Evolutionary conservation across 169 alveolate species (phyloP).

Genomic region (Cytauxzoon felis): DNA sequence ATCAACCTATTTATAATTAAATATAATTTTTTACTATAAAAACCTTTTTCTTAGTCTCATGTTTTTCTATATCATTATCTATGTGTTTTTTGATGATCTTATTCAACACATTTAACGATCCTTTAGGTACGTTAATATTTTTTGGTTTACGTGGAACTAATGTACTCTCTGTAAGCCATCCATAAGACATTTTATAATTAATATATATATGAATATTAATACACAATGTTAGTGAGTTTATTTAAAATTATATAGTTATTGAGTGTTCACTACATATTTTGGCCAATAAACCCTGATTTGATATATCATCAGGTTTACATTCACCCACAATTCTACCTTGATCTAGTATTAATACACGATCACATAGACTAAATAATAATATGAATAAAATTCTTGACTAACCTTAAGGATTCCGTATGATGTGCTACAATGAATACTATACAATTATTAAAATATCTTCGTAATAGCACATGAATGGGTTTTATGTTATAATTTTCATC

Average conservation of each 20-base stretch:
- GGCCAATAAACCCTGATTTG: constrained; percentile 5
- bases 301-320: constrained; percentile 16
- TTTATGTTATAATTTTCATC: constrained; percentile 3
- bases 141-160: constrained; percentile 54
- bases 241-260: no score
- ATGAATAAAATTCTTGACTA: not conserved
- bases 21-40: not conserved
- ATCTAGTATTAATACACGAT: constrained; percentile 44
- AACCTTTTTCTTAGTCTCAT: constrained; percentile 7
- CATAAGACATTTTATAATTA: constrained; percentile 45
- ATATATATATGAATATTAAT: not conserved
- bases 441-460: constrained; percentile 37
- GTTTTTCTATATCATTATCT: constrained; percentile 7
- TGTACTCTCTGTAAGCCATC: constrained; percentile 66
- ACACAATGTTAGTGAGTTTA: not conserved
- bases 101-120: constrained; percentile 29
- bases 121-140: constrained; percentile 40
- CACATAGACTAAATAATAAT: constrained; percentile 42
- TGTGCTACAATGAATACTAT: constrained; percentile 55
- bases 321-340: constrained; percentile 46
- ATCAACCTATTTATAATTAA: constrained; percentile 5
- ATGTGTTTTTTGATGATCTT: constrained; percentile 40
- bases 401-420: constrained; percentile 51
- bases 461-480: constrained; percentile 39
- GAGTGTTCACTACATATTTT: constrained; percentile 2